Evolutionary conservation across 75 land plant species (phyloP).

Genomic region (Sequoia sempervirens): DNA sequence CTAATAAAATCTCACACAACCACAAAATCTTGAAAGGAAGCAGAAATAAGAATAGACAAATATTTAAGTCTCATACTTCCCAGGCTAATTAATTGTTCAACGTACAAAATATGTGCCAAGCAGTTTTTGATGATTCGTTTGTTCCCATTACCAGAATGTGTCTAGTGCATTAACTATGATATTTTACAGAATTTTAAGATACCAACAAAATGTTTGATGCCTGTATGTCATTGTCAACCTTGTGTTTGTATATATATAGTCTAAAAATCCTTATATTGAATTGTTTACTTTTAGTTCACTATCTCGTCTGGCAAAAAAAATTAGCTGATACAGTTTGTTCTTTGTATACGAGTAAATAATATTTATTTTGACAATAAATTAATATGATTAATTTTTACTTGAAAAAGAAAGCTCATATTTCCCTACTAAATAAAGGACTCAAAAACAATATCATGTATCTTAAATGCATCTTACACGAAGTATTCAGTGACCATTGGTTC

Average conservation of each 20-base stretch:
- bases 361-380: background rate
- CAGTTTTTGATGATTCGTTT: background rate
- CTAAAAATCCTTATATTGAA: background rate
- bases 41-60: background rate
- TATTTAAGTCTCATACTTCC: constrained; percentile 1
- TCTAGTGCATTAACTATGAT: background rate
- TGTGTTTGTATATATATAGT: background rate
- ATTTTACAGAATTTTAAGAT: too few relatives aligned
- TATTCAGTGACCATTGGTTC: background rate
- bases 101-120: background rate
- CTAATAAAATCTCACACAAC: background rate
- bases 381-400: too few relatives aligned
- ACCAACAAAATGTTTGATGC: background rate
- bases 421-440: background rate
- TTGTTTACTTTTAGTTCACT: background rate
- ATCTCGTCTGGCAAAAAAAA: background rate
- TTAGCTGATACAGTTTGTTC: background rate
- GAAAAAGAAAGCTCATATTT: background rate
- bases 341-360: background rate
- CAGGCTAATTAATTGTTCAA: background rate
- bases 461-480: background rate
- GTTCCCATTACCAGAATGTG: background rate
- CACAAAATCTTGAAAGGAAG: background rate
- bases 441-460: background rate
- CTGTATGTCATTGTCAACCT: background rate